Conservation (phyloP, 2,329 filamentous ascomycete species). For the Myriosclerotinia scirpicola region DNA sequence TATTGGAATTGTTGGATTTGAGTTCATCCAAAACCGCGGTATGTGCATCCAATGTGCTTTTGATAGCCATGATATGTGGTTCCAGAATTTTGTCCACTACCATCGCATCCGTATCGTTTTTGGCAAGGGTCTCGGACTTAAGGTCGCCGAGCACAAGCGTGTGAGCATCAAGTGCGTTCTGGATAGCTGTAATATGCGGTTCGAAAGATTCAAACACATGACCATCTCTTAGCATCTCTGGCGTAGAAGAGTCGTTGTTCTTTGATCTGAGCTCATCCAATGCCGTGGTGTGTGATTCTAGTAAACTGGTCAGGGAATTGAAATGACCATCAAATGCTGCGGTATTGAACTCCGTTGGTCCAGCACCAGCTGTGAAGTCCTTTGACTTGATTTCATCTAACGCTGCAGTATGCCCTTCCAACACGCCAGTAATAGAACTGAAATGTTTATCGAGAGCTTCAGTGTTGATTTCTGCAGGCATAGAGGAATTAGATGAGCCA, state of each 20-base stretch:
- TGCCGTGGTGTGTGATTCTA: conserved; percentile 24
- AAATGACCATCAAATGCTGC: conserved; percentile 24
- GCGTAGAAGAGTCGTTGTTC: not conserved
- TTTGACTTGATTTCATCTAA: conserved; percentile 31
- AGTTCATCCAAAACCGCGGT: conserved; percentile 29
- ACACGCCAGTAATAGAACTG: conserved; percentile 19
- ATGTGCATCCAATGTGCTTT: conserved; percentile 28
- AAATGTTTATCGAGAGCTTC: conserved; percentile 22
- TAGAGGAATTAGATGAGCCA: conserved; percentile 5
- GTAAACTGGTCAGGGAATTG: conserved; percentile 22
- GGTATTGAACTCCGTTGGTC: not conserved
- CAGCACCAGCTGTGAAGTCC: not conserved
- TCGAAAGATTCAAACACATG: conserved; percentile 26
- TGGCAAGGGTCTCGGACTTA: conserved; percentile 11
- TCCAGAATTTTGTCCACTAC: conserved; percentile 4
- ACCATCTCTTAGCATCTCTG: not conserved
- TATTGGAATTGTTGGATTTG: conserved; percentile 23
- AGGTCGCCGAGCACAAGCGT: conserved; percentile 29
- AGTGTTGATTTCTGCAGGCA: not conserved
- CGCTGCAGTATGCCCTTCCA: conserved; percentile 25
- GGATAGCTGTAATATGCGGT: conserved; percentile 31
- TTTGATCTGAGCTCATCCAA: conserved; percentile 21
- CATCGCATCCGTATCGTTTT: conserved; percentile 10
- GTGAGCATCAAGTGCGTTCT: conserved; percentile 31
- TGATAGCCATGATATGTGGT: conserved; percentile 26